Evolutionary conservation across 1,139 yeast species (phyloP).

Genomic region (Sugiyamaella sp.): DNA sequence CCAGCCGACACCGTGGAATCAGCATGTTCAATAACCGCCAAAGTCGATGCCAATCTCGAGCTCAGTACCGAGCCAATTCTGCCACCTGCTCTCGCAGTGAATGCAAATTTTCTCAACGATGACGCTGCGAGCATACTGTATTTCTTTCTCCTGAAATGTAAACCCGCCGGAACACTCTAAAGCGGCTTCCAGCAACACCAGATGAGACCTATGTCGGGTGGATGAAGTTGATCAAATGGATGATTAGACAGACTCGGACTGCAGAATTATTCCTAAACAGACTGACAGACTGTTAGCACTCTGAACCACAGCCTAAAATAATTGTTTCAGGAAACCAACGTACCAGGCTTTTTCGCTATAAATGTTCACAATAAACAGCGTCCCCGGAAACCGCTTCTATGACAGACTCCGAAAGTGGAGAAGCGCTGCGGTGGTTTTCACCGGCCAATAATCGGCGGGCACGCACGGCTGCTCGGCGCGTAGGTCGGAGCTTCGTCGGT

Average conservation of each 20-base stretch:
- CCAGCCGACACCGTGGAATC: conserved; percentile 62
- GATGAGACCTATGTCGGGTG: too few relatives aligned
- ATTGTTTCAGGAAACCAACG: too few relatives aligned
- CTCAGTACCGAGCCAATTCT: background rate
- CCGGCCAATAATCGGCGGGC: background rate
- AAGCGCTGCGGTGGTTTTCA: background rate
- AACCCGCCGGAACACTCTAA: background rate
- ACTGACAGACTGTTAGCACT: too few relatives aligned
- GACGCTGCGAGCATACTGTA: background rate
- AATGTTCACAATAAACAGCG: background rate
- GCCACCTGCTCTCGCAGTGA: background rate
- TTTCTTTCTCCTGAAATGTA: background rate
- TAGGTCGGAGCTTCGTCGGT: background rate
- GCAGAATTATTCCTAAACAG: too few relatives aligned
- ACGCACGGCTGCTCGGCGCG: background rate
- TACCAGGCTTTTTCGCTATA: background rate
- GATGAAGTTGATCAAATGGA: too few relatives aligned
- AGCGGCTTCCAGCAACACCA: background rate
- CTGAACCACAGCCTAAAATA: too few relatives aligned
- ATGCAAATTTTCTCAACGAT: background rate
- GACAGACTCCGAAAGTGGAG: conserved; percentile 1
- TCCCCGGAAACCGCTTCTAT: background rate
- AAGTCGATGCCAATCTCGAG: conserved; percentile 50
- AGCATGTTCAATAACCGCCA: conserved; percentile 71
- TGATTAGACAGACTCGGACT: too few relatives aligned